Evolutionary conservation across 768 basidiomycete species (phyloP).

Genomic region (Trametes cingulata): DNA sequence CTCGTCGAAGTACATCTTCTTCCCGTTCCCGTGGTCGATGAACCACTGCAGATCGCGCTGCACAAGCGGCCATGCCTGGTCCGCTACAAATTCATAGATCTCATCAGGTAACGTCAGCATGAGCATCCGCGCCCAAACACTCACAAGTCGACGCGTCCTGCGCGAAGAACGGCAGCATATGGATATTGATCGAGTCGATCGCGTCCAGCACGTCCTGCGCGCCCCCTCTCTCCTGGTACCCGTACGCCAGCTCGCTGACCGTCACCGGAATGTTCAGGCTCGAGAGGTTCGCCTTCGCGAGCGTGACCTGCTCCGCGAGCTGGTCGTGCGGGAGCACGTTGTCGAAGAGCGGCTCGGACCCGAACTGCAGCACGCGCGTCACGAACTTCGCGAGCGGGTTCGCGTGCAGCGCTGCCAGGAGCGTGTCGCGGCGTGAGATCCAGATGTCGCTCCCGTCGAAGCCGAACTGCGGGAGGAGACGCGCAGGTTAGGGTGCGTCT

Average conservation of each 20-base stretch:
- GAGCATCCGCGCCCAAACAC: not conserved
- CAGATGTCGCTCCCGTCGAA: slow-evolving; percentile 29
- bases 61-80: slow-evolving; percentile 64
- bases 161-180: slow-evolving; percentile 31
- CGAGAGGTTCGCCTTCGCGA: slow-evolving; percentile 27
- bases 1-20: slow-evolving; percentile 77
- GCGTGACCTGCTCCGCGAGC: slow-evolving; percentile 27
- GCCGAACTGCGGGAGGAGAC: slow-evolving; percentile 27
- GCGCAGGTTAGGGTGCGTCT: not conserved
- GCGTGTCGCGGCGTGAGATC: slow-evolving; percentile 28
- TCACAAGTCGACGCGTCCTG: slow-evolving; percentile 54
- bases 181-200: slow-evolving; percentile 29
- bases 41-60: slow-evolving; percentile 65
- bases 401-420: slow-evolving; percentile 29
- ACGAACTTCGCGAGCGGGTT: slow-evolving; percentile 30
- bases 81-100: slow-evolving; percentile 44
- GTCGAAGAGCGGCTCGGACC: slow-evolving; percentile 30
- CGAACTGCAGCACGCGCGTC: slow-evolving; percentile 30
- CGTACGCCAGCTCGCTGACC: slow-evolving; percentile 31
- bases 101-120: no score
- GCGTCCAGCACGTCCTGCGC: slow-evolving; percentile 31
- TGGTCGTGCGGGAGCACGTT: slow-evolving; percentile 23
- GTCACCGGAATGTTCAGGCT: slow-evolving; percentile 30
- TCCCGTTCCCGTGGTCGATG: slow-evolving; percentile 57
- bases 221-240: slow-evolving; percentile 29